Percentiles rank a stretch among this genome's conserved stretches.
Evolutionary conservation across 768 basidiomycete genomes (phyloP).

Genomic region (Boletus patriciae): DNA sequence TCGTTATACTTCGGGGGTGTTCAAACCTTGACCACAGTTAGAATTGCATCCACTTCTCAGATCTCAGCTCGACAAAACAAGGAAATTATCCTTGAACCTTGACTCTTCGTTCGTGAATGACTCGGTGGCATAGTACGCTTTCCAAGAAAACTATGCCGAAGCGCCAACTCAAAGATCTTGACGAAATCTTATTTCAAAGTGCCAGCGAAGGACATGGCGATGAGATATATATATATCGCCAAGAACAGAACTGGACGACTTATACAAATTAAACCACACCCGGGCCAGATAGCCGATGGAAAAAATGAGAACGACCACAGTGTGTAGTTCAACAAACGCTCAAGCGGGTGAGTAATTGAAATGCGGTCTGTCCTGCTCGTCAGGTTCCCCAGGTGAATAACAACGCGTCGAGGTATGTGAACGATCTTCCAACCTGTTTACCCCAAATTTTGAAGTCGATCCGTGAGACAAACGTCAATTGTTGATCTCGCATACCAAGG

Average conservation of each 20-base stretch:
- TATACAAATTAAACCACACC: too few relatives aligned
- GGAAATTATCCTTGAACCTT: neutral
- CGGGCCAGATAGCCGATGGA: too few relatives aligned
- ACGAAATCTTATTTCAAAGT: too few relatives aligned
- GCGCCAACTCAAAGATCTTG: too few relatives aligned
- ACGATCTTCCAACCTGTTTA: too few relatives aligned
- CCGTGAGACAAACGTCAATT: neutral
- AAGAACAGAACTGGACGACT: neutral
- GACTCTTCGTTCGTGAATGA: conserved; percentile 1
- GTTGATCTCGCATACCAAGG: neutral
- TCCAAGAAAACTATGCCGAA: neutral
- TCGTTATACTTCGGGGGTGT: neutral
- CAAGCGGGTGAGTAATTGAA: too few relatives aligned
- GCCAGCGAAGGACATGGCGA: too few relatives aligned
- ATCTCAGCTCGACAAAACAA: neutral
- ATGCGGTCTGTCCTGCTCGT: too few relatives aligned
- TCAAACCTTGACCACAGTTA: neutral
- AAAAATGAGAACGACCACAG: too few relatives aligned
- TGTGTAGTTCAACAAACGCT: too few relatives aligned
- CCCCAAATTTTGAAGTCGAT: neutral
- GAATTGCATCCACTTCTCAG: neutral
- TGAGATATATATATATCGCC: neutral
- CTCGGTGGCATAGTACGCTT: neutral
- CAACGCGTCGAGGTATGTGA: too few relatives aligned
- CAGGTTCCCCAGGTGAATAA: too few relatives aligned